Evolutionary conservation across 345 rosid species (phyloP).

Genomic region (Tarenaya hassleriana): DNA sequence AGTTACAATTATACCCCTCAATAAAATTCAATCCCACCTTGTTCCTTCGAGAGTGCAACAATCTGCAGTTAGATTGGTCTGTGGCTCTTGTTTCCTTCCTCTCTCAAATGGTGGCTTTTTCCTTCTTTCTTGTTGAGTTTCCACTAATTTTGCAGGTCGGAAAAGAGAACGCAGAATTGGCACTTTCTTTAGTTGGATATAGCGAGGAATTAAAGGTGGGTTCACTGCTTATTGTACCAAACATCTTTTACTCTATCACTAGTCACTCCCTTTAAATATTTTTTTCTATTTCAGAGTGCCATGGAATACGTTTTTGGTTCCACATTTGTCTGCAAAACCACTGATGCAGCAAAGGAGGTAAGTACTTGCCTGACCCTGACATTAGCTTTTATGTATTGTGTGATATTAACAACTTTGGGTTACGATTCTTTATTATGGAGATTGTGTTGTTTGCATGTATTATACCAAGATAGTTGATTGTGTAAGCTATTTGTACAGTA

Average conservation of each 20-base stretch:
- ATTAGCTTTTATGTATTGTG: not conserved
- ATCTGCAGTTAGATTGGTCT: slow-evolving; percentile 78
- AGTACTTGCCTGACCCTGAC: slow-evolving; percentile 16
- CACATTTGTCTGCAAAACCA: slow-evolving; percentile 84
- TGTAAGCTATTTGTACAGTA: not conserved
- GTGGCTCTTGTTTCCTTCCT: slow-evolving; percentile 21
- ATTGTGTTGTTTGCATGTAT: too few relatives aligned
- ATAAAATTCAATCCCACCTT: slow-evolving; percentile 61
- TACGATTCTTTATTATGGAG: too few relatives aligned
- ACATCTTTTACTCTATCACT: too few relatives aligned
- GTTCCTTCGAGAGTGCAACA: slow-evolving; percentile 62
- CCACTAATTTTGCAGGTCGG: slow-evolving; percentile 54
- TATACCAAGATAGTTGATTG: too few relatives aligned
- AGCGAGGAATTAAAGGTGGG: slow-evolving; percentile 65
- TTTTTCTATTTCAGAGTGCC: slow-evolving; percentile 57
- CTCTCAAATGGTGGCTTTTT: slow-evolving; percentile 2
- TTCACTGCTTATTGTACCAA: slow-evolving; percentile 7
- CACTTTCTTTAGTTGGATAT: slow-evolving; percentile 88
- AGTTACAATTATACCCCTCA: slow-evolving; percentile 79
- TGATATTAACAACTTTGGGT: not conserved
- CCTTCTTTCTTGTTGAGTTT: slow-evolving; percentile 7
- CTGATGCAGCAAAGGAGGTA: slow-evolving; percentile 90
- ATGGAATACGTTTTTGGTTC: slow-evolving; percentile 95
- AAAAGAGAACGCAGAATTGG: slow-evolving; percentile 82
- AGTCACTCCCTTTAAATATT: slow-evolving; percentile 12